Percentiles rank a stretch among this genome's conserved stretches.
phyloP scores from a whole-genome alignment of 2,329 filamentous ascomycete species.

The Penicillium sp. region DNA sequence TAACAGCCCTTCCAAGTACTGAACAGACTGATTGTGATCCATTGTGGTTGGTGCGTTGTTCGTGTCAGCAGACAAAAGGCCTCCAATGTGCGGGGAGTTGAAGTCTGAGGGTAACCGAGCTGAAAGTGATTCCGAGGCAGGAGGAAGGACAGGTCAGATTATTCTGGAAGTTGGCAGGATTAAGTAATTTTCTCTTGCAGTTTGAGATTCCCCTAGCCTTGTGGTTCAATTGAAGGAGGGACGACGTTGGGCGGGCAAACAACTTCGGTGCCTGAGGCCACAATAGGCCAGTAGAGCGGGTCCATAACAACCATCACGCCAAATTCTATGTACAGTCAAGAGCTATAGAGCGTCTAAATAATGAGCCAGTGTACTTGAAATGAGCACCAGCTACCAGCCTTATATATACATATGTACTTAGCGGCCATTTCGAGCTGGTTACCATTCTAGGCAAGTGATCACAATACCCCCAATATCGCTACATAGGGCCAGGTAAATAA shows the following conservation, averaged over 20 bases:
- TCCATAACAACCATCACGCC: not conserved
- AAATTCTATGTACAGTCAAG: not conserved
- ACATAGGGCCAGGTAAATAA: not conserved
- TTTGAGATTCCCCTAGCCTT: not conserved
- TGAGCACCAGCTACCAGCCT: not conserved
- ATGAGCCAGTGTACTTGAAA: not conserved
- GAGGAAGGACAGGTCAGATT: not conserved
- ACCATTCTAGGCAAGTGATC: not conserved
- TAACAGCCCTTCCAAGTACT: constrained; percentile 59
- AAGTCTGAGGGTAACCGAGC: not conserved
- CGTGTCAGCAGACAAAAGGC: constrained; percentile 2
- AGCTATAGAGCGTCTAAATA: not conserved
- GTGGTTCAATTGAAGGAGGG: not conserved
- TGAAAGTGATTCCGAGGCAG: not conserved
- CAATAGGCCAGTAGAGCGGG: not conserved
- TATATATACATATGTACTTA: not conserved
- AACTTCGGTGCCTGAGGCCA: constrained; percentile 8
- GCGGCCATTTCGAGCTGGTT: not conserved
- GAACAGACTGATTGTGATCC: constrained; percentile 37
- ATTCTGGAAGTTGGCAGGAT: not conserved
- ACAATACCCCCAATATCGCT: not conserved
- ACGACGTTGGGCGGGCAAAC: constrained; percentile 2
- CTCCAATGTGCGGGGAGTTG: not conserved
- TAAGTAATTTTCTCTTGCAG: not conserved
- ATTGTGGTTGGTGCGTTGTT: constrained; percentile 26